Conservation (phyloP, 345 rosid genomes). For the Syzygium grande region DNA sequence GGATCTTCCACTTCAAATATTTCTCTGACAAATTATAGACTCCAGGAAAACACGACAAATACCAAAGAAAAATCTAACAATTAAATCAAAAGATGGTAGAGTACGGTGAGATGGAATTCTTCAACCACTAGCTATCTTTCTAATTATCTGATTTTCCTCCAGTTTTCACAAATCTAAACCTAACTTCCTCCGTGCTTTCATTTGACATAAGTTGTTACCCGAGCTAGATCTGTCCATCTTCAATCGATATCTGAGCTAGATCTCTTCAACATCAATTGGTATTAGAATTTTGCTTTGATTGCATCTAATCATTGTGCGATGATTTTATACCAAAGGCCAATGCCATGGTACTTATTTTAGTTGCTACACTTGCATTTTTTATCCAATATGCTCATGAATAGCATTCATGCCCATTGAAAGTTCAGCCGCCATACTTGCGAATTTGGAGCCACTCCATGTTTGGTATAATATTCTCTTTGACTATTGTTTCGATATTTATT, state of each 20-base stretch:
- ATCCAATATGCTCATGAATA: background rate
- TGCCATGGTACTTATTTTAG: background rate
- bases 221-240: accelerated
- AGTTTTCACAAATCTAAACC: background rate
- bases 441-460: too few relatives aligned
- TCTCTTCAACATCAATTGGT: background rate
- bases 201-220: background rate
- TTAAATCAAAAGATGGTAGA: background rate
- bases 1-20: background rate
- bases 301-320: too few relatives aligned
- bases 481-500: background rate
- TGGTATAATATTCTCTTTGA: too few relatives aligned
- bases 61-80: accelerated
- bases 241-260: background rate
- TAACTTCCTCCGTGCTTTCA: background rate
- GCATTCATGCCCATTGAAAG: background rate
- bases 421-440: background rate
- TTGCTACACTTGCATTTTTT: too few relatives aligned
- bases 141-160: background rate
- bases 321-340: background rate
- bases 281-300: accelerated
- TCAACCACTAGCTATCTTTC: background rate
- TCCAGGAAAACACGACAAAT: background rate
- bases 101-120: accelerated
- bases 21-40: background rate